Percentiles rank a stretch among this genome's conserved stretches.
phyloP scores from a whole-genome alignment of 2,329 filamentous ascomycete species.

The Diaporthe ilicicola region DNA sequence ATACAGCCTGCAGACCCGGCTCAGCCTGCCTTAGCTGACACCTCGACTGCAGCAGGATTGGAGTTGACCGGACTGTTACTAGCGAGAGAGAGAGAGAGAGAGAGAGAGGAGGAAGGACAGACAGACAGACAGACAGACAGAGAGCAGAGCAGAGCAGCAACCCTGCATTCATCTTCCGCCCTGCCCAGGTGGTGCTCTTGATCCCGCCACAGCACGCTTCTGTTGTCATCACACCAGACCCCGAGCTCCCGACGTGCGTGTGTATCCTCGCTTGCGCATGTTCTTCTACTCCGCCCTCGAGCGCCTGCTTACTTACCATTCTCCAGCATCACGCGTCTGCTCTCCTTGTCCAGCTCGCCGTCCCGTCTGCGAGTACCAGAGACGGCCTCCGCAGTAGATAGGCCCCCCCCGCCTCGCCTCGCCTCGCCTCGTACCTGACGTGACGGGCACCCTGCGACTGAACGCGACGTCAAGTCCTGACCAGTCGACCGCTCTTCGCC shows the following conservation, averaged over 20 bases:
- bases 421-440: neutral
- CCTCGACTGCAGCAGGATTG: conserved; percentile 20
- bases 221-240: conserved; percentile 12
- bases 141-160: neutral
- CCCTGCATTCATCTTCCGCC: conserved; percentile 16
- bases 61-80: conserved; percentile 10
- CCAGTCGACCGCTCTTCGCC: neutral
- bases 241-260: conserved; percentile 10
- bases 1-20: conserved; percentile 12
- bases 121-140: neutral
- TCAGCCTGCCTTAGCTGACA: conserved; percentile 22
- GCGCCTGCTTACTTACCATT: conserved; percentile 17
- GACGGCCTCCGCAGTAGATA: conserved; percentile 17
- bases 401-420: neutral
- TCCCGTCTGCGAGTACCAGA: neutral
- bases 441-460: conserved; percentile 10
- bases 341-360: conserved; percentile 7
- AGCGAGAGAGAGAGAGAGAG: neutral
- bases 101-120: neutral
- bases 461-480: neutral
- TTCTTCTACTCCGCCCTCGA: neutral
- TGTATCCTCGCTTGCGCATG: conserved; percentile 24
- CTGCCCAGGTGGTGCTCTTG: conserved; percentile 8
- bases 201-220: conserved; percentile 1
- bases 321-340: conserved; percentile 2